Evolutionary conservation across 2,329 filamentous ascomycete species (phyloP).

Genomic region (Aureobasidium sp.): DNA sequence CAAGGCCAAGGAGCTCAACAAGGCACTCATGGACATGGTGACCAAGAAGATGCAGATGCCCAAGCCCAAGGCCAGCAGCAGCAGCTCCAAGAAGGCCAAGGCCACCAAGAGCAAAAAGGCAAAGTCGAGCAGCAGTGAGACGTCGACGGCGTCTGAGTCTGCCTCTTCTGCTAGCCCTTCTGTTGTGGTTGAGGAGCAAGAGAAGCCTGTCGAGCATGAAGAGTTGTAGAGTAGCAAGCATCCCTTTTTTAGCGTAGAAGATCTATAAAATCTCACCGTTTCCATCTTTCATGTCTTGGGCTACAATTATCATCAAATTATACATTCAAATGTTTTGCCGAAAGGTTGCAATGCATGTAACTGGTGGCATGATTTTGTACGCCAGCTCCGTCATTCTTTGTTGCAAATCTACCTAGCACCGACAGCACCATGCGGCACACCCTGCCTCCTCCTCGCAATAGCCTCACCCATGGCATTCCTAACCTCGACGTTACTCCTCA

Average conservation of each 20-base stretch:
- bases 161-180: background rate
- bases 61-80: conserved; percentile 25
- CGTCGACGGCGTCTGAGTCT: background rate
- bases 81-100: conserved; percentile 25
- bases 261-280: background rate
- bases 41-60: conserved; percentile 52
- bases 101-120: conserved; percentile 26
- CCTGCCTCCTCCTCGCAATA: conserved; percentile 38
- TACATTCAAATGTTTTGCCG: background rate
- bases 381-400: background rate
- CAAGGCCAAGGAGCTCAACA: conserved; percentile 62
- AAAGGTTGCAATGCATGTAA: background rate
- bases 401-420: background rate
- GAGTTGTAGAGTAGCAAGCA: conserved; percentile 14
- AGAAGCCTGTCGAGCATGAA: conserved; percentile 12
- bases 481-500: conserved; percentile 71
- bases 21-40: conserved; percentile 59
- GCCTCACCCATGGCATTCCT: conserved; percentile 65
- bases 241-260: background rate
- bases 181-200: background rate
- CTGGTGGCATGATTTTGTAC: background rate
- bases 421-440: conserved; percentile 10
- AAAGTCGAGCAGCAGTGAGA: conserved; percentile 4
- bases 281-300: background rate
- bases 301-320: background rate